Conservation (phyloP, 2,329 filamentous ascomycete species). For the Exophiala sp. region DNA sequence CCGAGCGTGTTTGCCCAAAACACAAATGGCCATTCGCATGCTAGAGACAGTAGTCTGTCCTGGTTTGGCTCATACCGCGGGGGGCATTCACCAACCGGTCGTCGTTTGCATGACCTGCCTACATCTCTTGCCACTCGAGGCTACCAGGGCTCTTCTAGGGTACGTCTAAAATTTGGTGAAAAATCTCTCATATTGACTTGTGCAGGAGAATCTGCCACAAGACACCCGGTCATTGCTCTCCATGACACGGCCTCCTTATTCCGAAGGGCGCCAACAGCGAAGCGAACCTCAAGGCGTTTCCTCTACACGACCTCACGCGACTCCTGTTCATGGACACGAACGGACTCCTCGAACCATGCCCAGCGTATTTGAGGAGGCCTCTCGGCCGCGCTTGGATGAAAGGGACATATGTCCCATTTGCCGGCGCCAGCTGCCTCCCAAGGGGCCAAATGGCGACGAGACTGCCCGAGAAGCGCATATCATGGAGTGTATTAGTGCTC, state of each 20-base stretch:
- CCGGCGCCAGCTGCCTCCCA: slow-evolving; percentile 36
- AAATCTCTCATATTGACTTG: background rate
- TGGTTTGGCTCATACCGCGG: slow-evolving; percentile 9
- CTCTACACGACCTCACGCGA: slow-evolving; percentile 9
- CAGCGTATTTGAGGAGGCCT: slow-evolving; percentile 10
- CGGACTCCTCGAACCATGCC: slow-evolving; percentile 16
- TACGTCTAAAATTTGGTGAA: background rate
- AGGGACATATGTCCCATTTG: slow-evolving; percentile 46
- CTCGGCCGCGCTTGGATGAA: slow-evolving; percentile 34
- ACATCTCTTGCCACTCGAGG: background rate
- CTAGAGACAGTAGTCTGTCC: slow-evolving; percentile 1
- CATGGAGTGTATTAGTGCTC: slow-evolving; percentile 36
- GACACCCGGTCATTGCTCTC: slow-evolving; percentile 3
- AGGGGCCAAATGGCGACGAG: slow-evolving; percentile 36
- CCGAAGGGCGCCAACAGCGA: slow-evolving; percentile 12
- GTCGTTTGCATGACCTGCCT: slow-evolving; percentile 10
- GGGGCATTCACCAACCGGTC: slow-evolving; percentile 4
- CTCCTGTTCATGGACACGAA: slow-evolving; percentile 14
- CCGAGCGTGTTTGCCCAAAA: background rate
- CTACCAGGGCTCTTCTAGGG: slow-evolving; percentile 6
- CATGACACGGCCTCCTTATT: slow-evolving; percentile 17
- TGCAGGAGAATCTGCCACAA: slow-evolving; percentile 8
- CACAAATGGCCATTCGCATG: slow-evolving; percentile 4
- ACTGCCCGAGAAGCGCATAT: slow-evolving; percentile 42
- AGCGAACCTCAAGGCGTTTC: slow-evolving; percentile 3